These are phyloP conservation scores for Trichoderma pleuroti DNA, from an alignment of 2,329 filamentous ascomycete species.

Conservation along the genomic window DNA sequence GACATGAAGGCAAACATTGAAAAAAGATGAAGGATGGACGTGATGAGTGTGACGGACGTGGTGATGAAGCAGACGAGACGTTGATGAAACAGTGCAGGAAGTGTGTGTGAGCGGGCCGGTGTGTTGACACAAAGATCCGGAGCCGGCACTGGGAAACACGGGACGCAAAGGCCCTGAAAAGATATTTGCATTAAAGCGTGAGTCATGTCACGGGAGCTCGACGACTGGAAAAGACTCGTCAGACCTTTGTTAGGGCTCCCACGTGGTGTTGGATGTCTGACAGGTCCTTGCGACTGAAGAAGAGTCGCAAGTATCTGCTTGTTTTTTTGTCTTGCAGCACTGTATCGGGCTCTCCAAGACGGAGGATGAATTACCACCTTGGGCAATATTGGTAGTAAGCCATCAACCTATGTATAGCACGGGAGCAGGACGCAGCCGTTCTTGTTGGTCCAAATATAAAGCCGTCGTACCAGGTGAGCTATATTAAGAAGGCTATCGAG, in stretches of 20 bases:
- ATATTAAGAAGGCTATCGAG: background rate
- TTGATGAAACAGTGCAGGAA: conserved; percentile 5
- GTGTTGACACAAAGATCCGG: background rate
- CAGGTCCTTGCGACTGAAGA: background rate
- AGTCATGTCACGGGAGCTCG: background rate
- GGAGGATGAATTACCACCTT: background rate
- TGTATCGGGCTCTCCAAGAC: background rate
- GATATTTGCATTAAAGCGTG: background rate
- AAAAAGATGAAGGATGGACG: background rate
- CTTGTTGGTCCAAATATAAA: conserved; percentile 9
- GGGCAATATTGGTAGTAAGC: background rate
- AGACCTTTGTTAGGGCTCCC: background rate
- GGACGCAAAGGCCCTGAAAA: background rate
- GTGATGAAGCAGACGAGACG: background rate
- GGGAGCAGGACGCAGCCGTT: background rate
- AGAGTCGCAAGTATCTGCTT: background rate
- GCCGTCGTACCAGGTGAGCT: background rate
- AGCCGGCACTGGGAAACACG: background rate
- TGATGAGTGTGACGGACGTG: background rate
- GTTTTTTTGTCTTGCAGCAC: background rate
- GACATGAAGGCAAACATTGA: background rate
- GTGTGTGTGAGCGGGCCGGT: background rate
- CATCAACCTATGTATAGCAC: background rate
- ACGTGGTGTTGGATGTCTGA: background rate
- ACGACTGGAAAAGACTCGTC: background rate